Evolutionary conservation across 2,329 filamentous ascomycete genomes (phyloP), one percentile per base, ranked within the genome.

Genomic region (Rhexocercosporidium sp.): DNA sequence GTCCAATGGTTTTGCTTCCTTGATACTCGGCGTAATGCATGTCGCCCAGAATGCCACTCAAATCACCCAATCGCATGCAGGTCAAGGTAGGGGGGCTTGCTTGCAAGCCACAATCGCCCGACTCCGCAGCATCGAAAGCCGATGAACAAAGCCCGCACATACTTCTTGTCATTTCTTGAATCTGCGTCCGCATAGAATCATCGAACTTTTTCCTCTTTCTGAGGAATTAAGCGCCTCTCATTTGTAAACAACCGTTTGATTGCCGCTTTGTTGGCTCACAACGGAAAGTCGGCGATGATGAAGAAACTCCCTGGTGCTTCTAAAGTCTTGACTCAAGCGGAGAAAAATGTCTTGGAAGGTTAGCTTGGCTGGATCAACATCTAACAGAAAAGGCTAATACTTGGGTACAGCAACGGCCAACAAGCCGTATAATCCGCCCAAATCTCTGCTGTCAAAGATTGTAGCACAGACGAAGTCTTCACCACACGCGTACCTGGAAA

Each of bases 331-430:
- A 41, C 37, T 41, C 12, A 7, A 22, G 18, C 31, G 34, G 54
- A 22, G 54, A 59, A 39, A 22, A 41, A 41, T 7, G 34, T 59
- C 31, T 59, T 20, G 22, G 22, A 59, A 59, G 54, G 31, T 59
- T 18, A 7, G n/a, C 11, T 37, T 37, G 54, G 37, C 29, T 31
- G 31, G 34, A 39, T 59, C 29, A 39, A 59, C 12, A 12, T 41
- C 20, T 59, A 59, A 59, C 31, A 59, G 54, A 22, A 39, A 20
- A 41, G 34, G 11, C 54, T 59, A 59, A 59, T 59, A n/a, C 11
- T 39, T 59, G 14, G 37, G 34, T 11, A 59, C 27, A 59, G 54
- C 54, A 14, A 41, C 27, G 18, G 54, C 27, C 20, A 39, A 39
- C 34, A 37, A 39, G 34, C 31, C 54, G 18, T 41, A 22, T 20